Base-by-base conservation (phyloP, 1,284 basidiomycete species). In the Ceratobasidium sp. region DNA sequence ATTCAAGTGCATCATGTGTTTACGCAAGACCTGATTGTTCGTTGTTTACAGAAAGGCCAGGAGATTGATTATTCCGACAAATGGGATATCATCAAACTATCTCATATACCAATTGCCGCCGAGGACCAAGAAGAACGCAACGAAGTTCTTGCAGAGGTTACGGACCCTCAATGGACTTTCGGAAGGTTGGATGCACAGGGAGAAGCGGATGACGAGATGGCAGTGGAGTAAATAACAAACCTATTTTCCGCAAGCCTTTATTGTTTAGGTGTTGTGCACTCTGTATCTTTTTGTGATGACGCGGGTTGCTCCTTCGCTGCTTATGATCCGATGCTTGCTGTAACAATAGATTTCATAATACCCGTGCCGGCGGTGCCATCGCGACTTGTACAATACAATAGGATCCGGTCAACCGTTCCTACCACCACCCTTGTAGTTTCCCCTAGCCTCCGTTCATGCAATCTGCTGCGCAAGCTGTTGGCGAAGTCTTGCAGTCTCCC, bases 401-500 rank as follows among this genome's bases (percentile, higher is more conserved):
- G 22, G 59, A 48, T 64, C n/a, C 46, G 39, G 62, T 19, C 31
- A 24, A 14, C 43, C n/a, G 13, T 11, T 49, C 46, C 46, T 46
- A 37, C 46, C 62, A 64, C 16, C 16, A 49, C 27, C n/a, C n/a
- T 16, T 29, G 49, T 8, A 51, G 16, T 24, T 13, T 3, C 34
- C 43, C 62, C 31, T 11, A 64, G n/a, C 24, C 13, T 37, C 46
- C 19, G 31, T 49, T n/a, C 48, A 73, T 73, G 71, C 71, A 73
- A 31, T 73, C 71, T 46, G 92, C 92, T 41, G 90, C 92, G 0
- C 92, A 94, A 80, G 90, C 91, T 37, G 87, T 93, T 59, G 92
- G 92, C 75, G 93, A 96, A 84, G 91, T 94, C 80, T 86, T 96
- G 2, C 93, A 96, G 78, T 92, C 94, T 34, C 96, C 96, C 0